Percentiles rank a stretch among this genome's conserved stretches.
These are phyloP conservation scores for Hymenoscyphus occultus DNA, from an alignment of 2,329 filamentous ascomycete genomes.

Conservation along the genomic window DNA sequence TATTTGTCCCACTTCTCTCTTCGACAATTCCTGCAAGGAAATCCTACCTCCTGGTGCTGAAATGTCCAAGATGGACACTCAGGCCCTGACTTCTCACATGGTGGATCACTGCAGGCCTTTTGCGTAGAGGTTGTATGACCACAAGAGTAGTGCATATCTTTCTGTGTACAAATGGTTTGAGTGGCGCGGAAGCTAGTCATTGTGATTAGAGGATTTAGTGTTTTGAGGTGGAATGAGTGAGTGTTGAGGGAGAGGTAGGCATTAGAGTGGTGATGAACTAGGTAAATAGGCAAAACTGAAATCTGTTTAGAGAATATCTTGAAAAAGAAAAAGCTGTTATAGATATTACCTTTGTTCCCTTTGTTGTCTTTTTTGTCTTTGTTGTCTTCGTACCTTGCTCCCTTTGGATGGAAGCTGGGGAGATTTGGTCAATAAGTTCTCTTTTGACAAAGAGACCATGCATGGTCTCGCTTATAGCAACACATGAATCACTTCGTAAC, in stretches of 20 bases:
- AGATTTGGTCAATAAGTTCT: too few relatives aligned
- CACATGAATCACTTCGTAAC: too few relatives aligned
- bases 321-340: too few relatives aligned
- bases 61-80: background rate
- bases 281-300: too few relatives aligned
- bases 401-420: too few relatives aligned
- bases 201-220: background rate
- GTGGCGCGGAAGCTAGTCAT: background rate
- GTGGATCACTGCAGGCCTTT: background rate
- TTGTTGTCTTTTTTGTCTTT: too few relatives aligned
- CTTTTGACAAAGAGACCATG: too few relatives aligned
- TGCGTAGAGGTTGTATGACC: background rate
- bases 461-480: too few relatives aligned
- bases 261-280: too few relatives aligned
- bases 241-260: background rate
- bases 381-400: too few relatives aligned
- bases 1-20: background rate
- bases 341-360: too few relatives aligned
- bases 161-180: background rate
- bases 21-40: background rate
- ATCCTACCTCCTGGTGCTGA: background rate
- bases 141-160: background rate
- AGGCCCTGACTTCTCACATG: background rate
- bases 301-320: too few relatives aligned
- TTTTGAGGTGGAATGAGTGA: background rate